Evolutionary conservation across 495 filamentous ascomycete genomes (phyloP), one percentile per base, ranked within the genome.

Genomic region (Penicillium diatomitis): DNA sequence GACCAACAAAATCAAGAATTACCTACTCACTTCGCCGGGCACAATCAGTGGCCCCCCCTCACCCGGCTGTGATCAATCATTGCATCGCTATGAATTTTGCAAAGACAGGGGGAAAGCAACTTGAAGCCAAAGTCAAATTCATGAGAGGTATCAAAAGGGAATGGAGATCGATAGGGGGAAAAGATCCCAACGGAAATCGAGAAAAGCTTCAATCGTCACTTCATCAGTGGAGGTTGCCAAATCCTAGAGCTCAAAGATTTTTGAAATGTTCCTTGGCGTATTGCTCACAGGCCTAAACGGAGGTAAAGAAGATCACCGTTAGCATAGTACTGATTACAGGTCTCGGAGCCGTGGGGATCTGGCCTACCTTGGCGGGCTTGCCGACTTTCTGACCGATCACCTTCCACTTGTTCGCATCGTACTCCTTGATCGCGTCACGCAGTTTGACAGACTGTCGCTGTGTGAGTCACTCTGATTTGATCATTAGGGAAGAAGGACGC

Each of bases 331-430:
- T 20, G 20, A 20, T 20, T 20, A 20, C 20, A 20, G 20, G 20
- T 20, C 20, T 43, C 50, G 40, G 38, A 50, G 48, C 9, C 32
- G 30, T 9, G 32, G 10, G 27, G 9, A 37, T 5, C 3, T 9
- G 32, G 11, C 69, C 40, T 65, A 94, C 89, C 79, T 98, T 98
- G 45, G 92, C 92, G 11, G 92, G 92, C 72, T 98, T 98, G 51
- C 91, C 90, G 52, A 98, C 88, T 69, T 96, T 98, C 60, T 82
- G 79, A 8, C 92, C 92, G 53, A 98, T 97, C 9, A 83, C 79
- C 70, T 98, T 98, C 92, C 92, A 98, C 66, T 96, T 97, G 67
- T 88, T 96, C 50, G 85, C 82, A 63, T 98, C 92, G 66, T 98
- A 98, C 63, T 98, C 92, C 65, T 96, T 96, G 75, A 98, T 98